Conservation (phyloP, 1,284 basidiomycete species). For the Puccinia polysora region DNA sequence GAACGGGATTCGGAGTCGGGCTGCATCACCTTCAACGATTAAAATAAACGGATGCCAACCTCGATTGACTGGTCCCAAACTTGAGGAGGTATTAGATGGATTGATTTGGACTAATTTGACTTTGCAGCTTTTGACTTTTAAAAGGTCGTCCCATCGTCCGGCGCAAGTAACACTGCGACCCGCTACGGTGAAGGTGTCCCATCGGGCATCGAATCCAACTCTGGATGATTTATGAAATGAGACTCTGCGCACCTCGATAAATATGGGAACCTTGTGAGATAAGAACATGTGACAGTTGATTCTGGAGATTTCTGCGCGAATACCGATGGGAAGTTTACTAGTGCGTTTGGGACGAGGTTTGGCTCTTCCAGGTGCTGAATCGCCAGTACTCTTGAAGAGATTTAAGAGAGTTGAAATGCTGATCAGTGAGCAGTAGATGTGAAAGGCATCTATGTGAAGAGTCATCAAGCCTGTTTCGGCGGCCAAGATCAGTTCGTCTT, state of each 20-base stretch:
- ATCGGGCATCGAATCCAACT: conserved; percentile 48
- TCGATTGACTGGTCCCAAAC: conserved; percentile 47
- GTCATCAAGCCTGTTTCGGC: conserved; percentile 17
- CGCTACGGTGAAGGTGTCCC: conserved; percentile 55
- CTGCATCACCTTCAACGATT: conserved; percentile 62
- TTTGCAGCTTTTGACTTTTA: conserved; percentile 63
- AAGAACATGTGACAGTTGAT: conserved; percentile 40
- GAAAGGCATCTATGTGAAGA: conserved; percentile 62
- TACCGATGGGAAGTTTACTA: conserved; percentile 30
- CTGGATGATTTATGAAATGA: conserved; percentile 45
- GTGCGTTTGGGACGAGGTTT: not conserved
- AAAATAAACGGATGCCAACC: conserved; percentile 50
- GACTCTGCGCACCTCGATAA: conserved; percentile 34
- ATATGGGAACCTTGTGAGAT: conserved; percentile 40
- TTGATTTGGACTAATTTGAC: conserved; percentile 54
- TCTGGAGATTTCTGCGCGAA: conserved; percentile 46
- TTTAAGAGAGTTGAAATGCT: conserved; percentile 58
- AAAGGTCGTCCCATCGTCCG: conserved; percentile 72
- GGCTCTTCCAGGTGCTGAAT: conserved; percentile 22
- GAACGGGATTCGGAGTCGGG: conserved; percentile 71
- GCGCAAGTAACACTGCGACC: conserved; percentile 55
- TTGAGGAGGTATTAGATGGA: conserved; percentile 8
- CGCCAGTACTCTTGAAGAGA: conserved; percentile 44
- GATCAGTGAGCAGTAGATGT: conserved; percentile 71
- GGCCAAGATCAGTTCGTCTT: conserved; percentile 39